These are phyloP conservation scores for Salicornia ramosissima DNA, from an alignment of 148 eudicot species.

Conservation along the genomic window DNA sequence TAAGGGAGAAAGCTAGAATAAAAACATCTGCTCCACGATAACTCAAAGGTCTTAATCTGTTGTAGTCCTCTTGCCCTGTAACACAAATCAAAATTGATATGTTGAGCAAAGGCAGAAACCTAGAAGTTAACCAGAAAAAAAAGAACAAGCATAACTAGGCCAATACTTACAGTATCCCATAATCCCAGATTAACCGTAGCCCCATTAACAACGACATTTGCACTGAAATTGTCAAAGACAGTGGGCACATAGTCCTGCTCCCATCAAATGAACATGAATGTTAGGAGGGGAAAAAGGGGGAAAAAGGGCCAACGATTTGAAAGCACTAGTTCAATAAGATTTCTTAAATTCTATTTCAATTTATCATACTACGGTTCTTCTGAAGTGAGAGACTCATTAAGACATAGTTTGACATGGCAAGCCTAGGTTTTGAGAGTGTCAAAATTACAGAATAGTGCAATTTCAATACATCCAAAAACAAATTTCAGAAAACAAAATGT, in stretches of 20 bases:
- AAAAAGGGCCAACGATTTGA: not conserved
- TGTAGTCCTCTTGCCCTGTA: conserved; percentile 98
- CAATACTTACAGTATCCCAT: conserved; percentile 97
- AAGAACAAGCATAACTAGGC: not conserved
- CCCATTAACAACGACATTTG: conserved; percentile 94
- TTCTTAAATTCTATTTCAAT: not conserved
- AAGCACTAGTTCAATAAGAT: not conserved
- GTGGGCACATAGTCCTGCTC: conserved; percentile 97
- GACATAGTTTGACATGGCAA: not conserved
- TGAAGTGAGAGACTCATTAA: not conserved
- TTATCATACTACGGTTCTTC: too few relatives aligned
- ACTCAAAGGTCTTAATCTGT: conserved; percentile 97
- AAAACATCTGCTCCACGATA: conserved; percentile 98
- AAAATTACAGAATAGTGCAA: too few relatives aligned
- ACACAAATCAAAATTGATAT: conserved; percentile 14
- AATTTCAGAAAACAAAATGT: too few relatives aligned
- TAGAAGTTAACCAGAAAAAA: not conserved
- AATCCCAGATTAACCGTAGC: conserved; percentile 83
- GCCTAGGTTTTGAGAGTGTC: too few relatives aligned
- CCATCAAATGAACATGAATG: conserved; percentile 9
- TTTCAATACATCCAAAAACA: too few relatives aligned
- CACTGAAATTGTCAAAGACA: conserved; percentile 98
- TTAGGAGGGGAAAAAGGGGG: not conserved
- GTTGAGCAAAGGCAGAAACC: not conserved
- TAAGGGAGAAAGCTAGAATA: conserved; percentile 88